These are phyloP conservation scores for Endoconidiophora polonica DNA, from an alignment of 2,329 filamentous ascomycete species.

Conservation along the genomic window DNA sequence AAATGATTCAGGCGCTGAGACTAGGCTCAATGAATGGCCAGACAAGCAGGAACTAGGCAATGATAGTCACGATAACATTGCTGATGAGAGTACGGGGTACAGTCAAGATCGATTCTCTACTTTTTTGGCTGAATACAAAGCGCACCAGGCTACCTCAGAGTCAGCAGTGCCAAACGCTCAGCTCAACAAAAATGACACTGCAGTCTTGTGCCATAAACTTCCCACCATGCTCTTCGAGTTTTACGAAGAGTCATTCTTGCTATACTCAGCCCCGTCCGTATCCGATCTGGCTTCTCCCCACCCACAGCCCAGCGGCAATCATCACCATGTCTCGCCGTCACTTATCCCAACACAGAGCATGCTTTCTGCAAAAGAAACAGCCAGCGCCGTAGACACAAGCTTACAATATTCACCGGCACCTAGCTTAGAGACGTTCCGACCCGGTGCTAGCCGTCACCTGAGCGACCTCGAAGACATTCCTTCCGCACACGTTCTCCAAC, in stretches of 20 bases:
- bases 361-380: too few relatives aligned
- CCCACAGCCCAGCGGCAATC: background rate
- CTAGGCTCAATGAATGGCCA: too few relatives aligned
- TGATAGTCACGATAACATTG: too few relatives aligned
- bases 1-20: too few relatives aligned
- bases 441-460: constrained; percentile 17
- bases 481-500: constrained; percentile 35
- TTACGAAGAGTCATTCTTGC: constrained; percentile 3
- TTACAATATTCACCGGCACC: constrained; percentile 2
- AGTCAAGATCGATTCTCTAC: too few relatives aligned
- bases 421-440: constrained; percentile 3
- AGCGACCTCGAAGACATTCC: constrained; percentile 56
- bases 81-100: too few relatives aligned
- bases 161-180: too few relatives aligned
- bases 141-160: too few relatives aligned
- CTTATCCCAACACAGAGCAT: background rate
- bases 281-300: background rate
- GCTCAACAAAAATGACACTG: too few relatives aligned
- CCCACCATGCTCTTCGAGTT: background rate
- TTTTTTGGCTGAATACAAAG: too few relatives aligned
- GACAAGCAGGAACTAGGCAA: too few relatives aligned
- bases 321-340: background rate
- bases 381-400: background rate
- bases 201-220: too few relatives aligned
- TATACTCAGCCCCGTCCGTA: background rate